Conservation (phyloP, 495 filamentous ascomycete genomes). For the Penicillium alfredii region DNA sequence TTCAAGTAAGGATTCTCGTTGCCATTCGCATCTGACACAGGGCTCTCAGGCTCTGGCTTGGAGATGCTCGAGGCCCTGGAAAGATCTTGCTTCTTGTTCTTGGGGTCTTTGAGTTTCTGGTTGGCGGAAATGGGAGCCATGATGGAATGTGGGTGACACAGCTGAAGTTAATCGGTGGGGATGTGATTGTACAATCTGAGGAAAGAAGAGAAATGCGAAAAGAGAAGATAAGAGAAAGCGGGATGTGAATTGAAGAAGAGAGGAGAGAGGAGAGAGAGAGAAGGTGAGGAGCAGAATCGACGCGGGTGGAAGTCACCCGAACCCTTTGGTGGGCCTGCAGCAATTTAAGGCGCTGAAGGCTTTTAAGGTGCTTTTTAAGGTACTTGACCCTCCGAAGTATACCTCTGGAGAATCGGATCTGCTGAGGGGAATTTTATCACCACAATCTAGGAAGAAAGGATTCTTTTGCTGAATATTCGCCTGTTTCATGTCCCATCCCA, state of each 20-base stretch:
- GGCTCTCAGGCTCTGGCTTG: constrained; percentile 28
- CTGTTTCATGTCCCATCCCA: too few relatives aligned
- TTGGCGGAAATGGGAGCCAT: constrained; percentile 39
- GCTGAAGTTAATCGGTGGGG: constrained; percentile 11
- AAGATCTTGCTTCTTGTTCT: constrained; percentile 22
- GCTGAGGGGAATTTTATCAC: too few relatives aligned
- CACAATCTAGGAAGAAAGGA: too few relatives aligned
- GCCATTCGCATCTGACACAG: constrained; percentile 47
- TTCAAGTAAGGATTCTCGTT: constrained; percentile 71
- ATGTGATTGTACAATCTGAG: constrained; percentile 11
- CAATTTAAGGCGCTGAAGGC: too few relatives aligned
- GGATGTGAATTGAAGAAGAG: constrained; percentile 10
- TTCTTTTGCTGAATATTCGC: too few relatives aligned
- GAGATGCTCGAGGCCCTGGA: constrained; percentile 26
- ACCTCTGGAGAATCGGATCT: not conserved
- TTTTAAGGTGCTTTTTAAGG: too few relatives aligned
- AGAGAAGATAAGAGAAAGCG: constrained; percentile 10
- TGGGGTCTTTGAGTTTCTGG: constrained; percentile 39
- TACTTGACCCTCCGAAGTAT: too few relatives aligned
- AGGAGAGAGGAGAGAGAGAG: constrained; percentile 7
- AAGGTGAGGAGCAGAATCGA: constrained; percentile 21
- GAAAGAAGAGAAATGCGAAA: constrained; percentile 2
- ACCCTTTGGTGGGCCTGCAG: constrained; percentile 26
- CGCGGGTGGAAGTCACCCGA: constrained; percentile 38
- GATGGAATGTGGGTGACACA: constrained; percentile 29